phyloP scores from a whole-genome alignment of 345 rosid species.

The Syzygium aromaticum region DNA sequence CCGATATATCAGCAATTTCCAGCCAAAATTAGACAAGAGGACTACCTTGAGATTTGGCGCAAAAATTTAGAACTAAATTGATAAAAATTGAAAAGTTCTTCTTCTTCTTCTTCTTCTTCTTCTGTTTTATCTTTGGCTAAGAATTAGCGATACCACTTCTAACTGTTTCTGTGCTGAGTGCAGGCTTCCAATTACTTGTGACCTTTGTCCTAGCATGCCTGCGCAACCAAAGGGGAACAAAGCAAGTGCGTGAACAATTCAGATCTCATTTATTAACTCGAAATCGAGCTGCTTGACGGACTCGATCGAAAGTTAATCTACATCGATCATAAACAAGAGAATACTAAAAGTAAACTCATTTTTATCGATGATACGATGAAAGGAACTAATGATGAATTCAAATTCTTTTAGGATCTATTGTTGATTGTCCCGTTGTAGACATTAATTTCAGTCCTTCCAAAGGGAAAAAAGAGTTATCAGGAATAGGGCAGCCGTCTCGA shows the following conservation, averaged over 20 bases:
- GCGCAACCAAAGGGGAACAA: neutral
- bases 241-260: neutral
- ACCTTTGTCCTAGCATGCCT: neutral
- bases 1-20: neutral
- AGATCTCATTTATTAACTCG: neutral
- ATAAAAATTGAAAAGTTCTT: neutral
- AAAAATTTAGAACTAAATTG: fast-evolving
- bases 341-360: neutral
- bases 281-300: neutral
- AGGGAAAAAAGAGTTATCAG: neutral
- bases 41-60: fast-evolving
- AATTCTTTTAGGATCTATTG: neutral
- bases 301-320: neutral
- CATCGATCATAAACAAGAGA: neutral
- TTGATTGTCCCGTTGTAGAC: neutral
- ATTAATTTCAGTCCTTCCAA: neutral
- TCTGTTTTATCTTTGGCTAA: neutral
- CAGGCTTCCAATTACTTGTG: neutral
- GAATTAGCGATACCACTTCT: neutral
- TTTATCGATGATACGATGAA: neutral
- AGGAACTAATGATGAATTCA: neutral
- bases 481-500: neutral
- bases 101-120: neutral
- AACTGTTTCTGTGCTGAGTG: neutral
- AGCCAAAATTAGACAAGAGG: fast-evolving